phyloP scores from a whole-genome alignment of 495 filamentous ascomycete species.

The Hypoxylon intermedium region DNA sequence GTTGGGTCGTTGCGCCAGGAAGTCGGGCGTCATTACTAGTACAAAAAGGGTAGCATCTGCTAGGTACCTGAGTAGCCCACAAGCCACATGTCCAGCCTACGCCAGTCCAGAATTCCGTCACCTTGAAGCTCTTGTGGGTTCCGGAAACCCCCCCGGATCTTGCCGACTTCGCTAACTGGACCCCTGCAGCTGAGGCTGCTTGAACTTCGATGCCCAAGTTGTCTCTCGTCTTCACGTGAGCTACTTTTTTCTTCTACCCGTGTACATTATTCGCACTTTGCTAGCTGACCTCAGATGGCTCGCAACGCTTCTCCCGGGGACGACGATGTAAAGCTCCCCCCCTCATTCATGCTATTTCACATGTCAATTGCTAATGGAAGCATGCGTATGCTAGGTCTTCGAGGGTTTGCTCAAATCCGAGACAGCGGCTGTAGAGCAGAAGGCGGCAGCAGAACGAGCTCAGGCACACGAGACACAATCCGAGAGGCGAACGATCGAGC shows the following conservation, averaged over 20 bases:
- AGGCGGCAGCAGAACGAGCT: slow-evolving; percentile 21
- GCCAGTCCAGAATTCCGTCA: too few relatives aligned
- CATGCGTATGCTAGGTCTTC: slow-evolving; percentile 31
- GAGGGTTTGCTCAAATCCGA: slow-evolving; percentile 40
- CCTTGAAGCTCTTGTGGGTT: too few relatives aligned
- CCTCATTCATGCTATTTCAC: not conserved
- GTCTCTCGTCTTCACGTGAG: slow-evolving; percentile 2
- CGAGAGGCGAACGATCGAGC: slow-evolving; percentile 34
- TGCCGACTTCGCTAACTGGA: too few relatives aligned
- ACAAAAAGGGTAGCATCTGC: too few relatives aligned
- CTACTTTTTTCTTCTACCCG: too few relatives aligned
- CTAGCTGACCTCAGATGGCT: slow-evolving; percentile 35
- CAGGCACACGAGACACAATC: slow-evolving; percentile 32
- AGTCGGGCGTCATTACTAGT: too few relatives aligned
- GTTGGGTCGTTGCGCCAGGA: not conserved
- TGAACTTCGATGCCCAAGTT: slow-evolving; percentile 5
- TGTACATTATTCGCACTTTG: too few relatives aligned
- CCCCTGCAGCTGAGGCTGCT: too few relatives aligned
- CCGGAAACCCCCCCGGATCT: too few relatives aligned
- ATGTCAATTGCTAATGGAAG: slow-evolving; percentile 7
- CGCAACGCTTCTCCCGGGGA: slow-evolving; percentile 28
- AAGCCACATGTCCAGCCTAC: too few relatives aligned
- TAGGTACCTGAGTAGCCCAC: too few relatives aligned
- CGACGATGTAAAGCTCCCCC: slow-evolving; percentile 33
- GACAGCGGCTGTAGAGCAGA: slow-evolving; percentile 32